Conservation (phyloP, 208 protist species). For the Leishmania aethiopica region DNA sequence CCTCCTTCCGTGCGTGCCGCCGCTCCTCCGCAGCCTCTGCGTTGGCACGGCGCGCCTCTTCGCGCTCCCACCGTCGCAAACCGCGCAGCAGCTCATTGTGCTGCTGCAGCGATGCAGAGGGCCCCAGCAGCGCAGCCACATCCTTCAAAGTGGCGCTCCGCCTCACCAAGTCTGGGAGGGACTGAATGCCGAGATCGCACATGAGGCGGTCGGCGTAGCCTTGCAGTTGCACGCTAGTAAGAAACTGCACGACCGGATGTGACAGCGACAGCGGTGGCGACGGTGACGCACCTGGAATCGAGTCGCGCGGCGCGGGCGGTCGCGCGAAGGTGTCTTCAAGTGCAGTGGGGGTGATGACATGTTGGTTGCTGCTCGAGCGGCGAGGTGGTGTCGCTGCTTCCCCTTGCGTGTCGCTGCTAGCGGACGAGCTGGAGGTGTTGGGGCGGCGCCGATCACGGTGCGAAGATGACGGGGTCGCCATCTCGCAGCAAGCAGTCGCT, state of each 20-base stretch:
- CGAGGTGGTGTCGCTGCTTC: constrained; percentile 15
- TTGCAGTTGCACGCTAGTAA: constrained; percentile 73
- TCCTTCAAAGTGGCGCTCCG: constrained; percentile 32
- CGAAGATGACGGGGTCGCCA: not conserved
- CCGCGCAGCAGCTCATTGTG: constrained; percentile 57
- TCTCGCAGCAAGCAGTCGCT: not conserved
- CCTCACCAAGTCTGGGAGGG: constrained; percentile 50
- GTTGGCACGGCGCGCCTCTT: constrained; percentile 19
- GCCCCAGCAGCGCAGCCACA: constrained; percentile 58
- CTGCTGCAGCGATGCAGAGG: constrained; percentile 62
- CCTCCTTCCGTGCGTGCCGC: constrained; percentile 5
- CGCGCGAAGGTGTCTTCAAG: not conserved
- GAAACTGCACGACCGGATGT: constrained; percentile 77
- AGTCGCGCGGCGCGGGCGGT: not conserved
- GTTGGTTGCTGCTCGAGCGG: not conserved
- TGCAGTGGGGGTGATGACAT: not conserved
- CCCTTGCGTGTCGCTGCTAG: constrained; percentile 11
- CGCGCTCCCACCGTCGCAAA: constrained; percentile 45
- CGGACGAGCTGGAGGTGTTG: not conserved
- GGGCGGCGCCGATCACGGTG: not conserved
- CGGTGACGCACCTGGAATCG: not conserved
- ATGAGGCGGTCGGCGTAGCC: constrained; percentile 65
- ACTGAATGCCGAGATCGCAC: constrained; percentile 33
- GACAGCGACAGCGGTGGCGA: constrained; percentile 32
- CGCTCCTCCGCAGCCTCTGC: constrained; percentile 13